A percentile compares a stretch with the other conserved stretches of the same genome.
These are phyloP conservation scores for Auricularia auricula-judae DNA, from an alignment of 768 basidiomycete species.

Conservation along the genomic window DNA sequence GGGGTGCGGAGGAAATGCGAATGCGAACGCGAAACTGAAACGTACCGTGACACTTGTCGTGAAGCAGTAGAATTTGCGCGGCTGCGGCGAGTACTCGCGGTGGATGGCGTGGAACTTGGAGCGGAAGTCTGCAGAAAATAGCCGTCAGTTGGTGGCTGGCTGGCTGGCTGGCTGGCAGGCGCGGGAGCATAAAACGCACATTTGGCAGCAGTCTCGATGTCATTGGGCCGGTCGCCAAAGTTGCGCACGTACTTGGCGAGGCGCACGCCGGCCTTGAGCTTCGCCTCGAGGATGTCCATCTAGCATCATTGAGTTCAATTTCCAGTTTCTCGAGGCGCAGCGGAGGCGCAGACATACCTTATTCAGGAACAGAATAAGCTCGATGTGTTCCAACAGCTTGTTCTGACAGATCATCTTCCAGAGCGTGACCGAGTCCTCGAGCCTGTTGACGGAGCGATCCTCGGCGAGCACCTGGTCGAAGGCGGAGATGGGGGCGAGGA, in stretches of 20 bases:
- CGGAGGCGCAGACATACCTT: conserved; percentile 24
- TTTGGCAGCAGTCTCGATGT: conserved; percentile 52
- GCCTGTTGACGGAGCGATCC: conserved; percentile 54
- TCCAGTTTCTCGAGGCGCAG: no score
- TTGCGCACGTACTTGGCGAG: conserved; percentile 61
- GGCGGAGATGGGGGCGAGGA: conserved; percentile 63
- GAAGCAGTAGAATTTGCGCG: not conserved
- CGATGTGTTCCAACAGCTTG: conserved; percentile 53
- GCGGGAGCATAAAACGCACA: conserved; percentile 32
- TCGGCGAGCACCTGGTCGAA: conserved; percentile 71
- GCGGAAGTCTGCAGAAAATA: not conserved
- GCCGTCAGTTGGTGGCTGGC: no score
- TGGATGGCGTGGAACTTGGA: not conserved
- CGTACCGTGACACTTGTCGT: not conserved
- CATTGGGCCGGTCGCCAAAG: conserved; percentile 57
- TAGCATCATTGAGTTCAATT: not conserved
- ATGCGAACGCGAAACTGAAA: not conserved
- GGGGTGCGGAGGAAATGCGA: not conserved
- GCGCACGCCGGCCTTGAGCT: conserved; percentile 52
- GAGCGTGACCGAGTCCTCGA: conserved; percentile 66
- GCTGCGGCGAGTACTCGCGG: not conserved
- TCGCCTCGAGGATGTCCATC: conserved; percentile 59
- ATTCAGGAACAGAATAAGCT: conserved; percentile 72
- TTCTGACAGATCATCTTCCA: conserved; percentile 69
- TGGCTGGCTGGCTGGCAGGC: not conserved